Percentiles rank a stretch among this genome's conserved stretches.
Conservation (phyloP, 306 rosid genomes). For the Neltuma alba region DNA sequence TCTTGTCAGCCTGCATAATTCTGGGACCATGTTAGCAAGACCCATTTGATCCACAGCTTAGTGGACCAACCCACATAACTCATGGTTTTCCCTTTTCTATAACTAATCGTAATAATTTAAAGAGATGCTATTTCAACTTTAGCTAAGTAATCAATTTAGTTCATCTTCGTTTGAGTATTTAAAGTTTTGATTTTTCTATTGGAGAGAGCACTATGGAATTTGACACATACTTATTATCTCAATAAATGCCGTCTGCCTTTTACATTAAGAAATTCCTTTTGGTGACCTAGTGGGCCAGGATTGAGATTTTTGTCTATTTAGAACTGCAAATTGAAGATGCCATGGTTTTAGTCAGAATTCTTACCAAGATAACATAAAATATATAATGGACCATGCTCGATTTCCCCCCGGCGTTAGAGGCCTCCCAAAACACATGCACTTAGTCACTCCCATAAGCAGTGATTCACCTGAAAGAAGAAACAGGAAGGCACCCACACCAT, state of each 20-base stretch:
- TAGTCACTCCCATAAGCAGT: slow-evolving; percentile 71
- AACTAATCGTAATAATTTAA: no score
- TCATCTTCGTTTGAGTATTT: neutral
- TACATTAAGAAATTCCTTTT: neutral
- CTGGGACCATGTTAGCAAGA: neutral
- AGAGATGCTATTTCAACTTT: no score
- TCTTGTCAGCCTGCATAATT: neutral
- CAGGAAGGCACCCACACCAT: slow-evolving; percentile 69
- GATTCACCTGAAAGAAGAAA: slow-evolving; percentile 72
- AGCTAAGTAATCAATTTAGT: no score
- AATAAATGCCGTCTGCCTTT: neutral
- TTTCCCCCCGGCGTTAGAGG: slow-evolving; percentile 69
- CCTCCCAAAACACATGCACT: slow-evolving; percentile 76
- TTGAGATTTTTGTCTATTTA: neutral
- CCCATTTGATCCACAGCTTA: no score
- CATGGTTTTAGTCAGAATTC: slow-evolving; percentile 12
- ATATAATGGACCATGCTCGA: slow-evolving; percentile 93
- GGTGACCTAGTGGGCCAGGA: neutral
- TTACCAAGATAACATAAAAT: slow-evolving; percentile 83
- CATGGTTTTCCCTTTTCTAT: no score
- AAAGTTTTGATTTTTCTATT: neutral
- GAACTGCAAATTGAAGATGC: neutral
- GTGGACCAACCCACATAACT: no score
- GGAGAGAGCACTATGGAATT: neutral
- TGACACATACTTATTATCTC: neutral